These are phyloP conservation scores for Brassica balearica DNA, from an alignment of 441 rosid species.

Conservation along the genomic window DNA sequence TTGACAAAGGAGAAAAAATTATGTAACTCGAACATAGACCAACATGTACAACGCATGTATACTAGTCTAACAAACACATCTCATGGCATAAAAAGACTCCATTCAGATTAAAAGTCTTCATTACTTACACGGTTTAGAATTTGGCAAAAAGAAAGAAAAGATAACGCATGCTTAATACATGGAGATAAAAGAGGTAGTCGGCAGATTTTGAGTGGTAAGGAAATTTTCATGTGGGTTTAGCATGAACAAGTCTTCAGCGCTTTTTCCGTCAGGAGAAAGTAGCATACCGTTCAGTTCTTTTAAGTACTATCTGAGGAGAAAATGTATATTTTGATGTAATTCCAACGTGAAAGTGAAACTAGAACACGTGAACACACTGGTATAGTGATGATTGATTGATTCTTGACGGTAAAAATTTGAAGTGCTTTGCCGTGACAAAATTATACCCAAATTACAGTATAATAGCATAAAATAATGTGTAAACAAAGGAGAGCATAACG, in stretches of 20 bases:
- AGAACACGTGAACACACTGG: background rate
- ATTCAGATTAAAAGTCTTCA: background rate
- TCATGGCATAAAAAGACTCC: background rate
- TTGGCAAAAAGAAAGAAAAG: background rate
- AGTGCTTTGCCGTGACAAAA: conserved; percentile 23
- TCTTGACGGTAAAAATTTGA: background rate
- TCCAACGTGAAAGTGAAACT: background rate
- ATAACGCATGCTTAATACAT: conserved; percentile 2
- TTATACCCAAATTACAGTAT: conserved; percentile 23
- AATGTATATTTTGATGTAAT: background rate
- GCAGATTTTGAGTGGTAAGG: background rate
- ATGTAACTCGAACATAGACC: conserved; percentile 5
- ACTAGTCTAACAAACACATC: background rate
- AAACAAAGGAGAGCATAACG: conserved; percentile 17
- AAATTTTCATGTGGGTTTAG: background rate
- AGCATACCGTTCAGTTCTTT: background rate
- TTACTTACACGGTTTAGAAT: background rate
- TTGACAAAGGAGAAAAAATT: background rate
- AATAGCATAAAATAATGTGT: conserved; percentile 4
- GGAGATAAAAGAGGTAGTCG: background rate
- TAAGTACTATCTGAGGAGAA: background rate
- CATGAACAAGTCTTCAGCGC: conserved; percentile 2
- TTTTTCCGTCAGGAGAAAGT: background rate
- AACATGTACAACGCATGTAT: conserved; percentile 3
- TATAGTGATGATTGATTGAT: background rate